phyloP scores from a whole-genome alignment of 352 stramenopile genomes.

The Pythium apleroticum region DNA sequence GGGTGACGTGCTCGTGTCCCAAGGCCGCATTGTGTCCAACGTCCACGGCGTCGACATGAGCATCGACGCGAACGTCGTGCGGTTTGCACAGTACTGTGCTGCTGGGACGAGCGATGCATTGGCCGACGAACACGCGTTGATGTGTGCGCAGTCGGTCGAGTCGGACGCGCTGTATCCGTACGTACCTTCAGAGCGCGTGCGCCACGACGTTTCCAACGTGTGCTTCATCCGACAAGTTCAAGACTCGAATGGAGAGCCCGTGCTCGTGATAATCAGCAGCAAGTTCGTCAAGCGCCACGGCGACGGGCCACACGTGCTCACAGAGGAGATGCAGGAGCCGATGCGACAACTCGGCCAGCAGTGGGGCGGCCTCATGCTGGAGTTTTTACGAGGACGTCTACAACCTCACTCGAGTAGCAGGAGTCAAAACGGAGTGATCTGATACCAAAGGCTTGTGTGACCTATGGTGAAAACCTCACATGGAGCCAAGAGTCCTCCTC shows the following conservation, averaged over 20 bases:
- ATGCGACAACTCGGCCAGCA: constrained; percentile 3
- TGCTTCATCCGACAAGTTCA: constrained; percentile 4
- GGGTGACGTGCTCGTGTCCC: constrained; percentile 4
- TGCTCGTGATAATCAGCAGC: not conserved
- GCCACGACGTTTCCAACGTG: constrained; percentile 11
- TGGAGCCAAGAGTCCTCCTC: no score
- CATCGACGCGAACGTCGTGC: constrained; percentile 20
- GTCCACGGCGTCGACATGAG: constrained; percentile 4
- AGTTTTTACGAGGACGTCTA: constrained; percentile 8
- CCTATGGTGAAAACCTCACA: no score
- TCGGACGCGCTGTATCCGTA: constrained; percentile 24
- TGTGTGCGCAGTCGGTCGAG: constrained; percentile 11
- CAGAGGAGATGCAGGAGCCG: not conserved
- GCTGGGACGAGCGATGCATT: not conserved
- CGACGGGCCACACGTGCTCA: not conserved
- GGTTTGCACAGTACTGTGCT: constrained; percentile 15
- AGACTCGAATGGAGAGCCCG: not conserved
- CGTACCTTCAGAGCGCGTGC: constrained; percentile 12
- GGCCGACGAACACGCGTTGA: constrained; percentile 9
- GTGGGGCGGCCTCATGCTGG: constrained; percentile 21
- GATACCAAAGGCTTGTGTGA: no score
- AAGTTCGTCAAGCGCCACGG: constrained; percentile 9
- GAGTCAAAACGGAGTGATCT: no score
- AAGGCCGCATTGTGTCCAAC: constrained; percentile 15
- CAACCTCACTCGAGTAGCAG: not conserved